A percentile compares a stretch with the other conserved stretches of the same genome.
These are phyloP conservation scores for Beauveria sp. DNA, from an alignment of 2,329 filamentous ascomycete species.

Conservation along the genomic window DNA sequence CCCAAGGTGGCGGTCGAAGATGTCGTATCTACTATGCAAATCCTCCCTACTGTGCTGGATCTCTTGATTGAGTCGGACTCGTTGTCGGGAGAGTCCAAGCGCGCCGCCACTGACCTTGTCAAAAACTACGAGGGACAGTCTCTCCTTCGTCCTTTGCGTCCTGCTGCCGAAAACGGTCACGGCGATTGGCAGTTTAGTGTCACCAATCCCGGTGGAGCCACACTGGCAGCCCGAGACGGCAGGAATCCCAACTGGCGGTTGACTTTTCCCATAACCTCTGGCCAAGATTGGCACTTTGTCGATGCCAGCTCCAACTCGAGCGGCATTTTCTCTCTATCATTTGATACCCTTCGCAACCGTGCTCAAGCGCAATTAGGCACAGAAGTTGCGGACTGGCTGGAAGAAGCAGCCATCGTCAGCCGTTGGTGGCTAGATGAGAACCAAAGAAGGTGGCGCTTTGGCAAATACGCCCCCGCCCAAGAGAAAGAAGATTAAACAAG, in stretches of 20 bases:
- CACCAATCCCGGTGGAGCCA: conserved; percentile 21
- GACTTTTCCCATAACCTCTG: conserved; percentile 18
- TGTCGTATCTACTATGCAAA: conserved; percentile 25
- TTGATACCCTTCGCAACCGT: conserved; percentile 5
- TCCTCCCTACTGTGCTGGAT: conserved; percentile 28
- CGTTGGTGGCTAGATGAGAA: conserved; percentile 31
- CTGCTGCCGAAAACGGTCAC: conserved; percentile 15
- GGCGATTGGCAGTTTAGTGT: conserved; percentile 22
- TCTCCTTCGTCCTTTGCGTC: conserved; percentile 22
- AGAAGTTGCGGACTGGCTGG: conserved; percentile 10
- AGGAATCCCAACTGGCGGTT: conserved; percentile 17
- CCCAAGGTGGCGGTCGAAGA: conserved; percentile 23
- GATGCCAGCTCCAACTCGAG: conserved; percentile 3
- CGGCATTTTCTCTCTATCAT: conserved; percentile 7
- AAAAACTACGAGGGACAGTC: conserved; percentile 28
- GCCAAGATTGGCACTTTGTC: conserved; percentile 12
- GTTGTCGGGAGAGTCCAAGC: conserved; percentile 19
- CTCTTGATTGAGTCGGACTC: conserved; percentile 26
- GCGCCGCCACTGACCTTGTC: conserved; percentile 21
- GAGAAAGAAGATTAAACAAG: background rate
- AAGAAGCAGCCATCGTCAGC: conserved; percentile 26
- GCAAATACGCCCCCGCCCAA: conserved; percentile 8
- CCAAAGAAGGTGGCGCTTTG: conserved; percentile 27
- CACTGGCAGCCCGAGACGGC: conserved; percentile 17
- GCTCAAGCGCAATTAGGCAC: background rate